A percentile compares a stretch with the other conserved stretches of the same genome.
These are phyloP conservation scores for Luffa aegyptiaca DNA, from an alignment of 306 rosid species.

Conservation along the genomic window DNA sequence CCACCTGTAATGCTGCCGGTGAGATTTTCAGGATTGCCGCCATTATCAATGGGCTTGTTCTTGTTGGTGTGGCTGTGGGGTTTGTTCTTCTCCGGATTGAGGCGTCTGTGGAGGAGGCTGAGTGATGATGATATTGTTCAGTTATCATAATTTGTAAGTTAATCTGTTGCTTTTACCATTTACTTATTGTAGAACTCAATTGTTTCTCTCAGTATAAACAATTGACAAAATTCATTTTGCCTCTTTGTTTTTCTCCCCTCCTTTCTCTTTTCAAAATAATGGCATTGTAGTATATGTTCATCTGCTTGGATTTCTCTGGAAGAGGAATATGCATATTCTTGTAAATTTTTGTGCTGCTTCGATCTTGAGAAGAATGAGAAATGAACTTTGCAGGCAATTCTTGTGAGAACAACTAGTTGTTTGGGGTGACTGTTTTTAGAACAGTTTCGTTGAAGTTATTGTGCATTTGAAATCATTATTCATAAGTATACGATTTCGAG, in stretches of 20 bases:
- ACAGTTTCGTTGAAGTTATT: not conserved
- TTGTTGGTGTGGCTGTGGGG: conserved; percentile 80
- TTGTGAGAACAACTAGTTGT: not conserved
- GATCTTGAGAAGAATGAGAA: not conserved
- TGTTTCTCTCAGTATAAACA: not conserved
- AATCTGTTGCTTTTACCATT: not conserved
- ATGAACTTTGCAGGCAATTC: not conserved
- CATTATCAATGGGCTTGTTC: conserved; percentile 53
- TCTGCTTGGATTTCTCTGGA: not conserved
- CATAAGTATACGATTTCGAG: not conserved
- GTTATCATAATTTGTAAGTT: conserved; percentile 11
- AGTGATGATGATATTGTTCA: conserved; percentile 14
- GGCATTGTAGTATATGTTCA: not conserved
- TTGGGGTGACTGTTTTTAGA: not conserved
- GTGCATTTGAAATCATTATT: not conserved
- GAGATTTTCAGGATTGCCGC: conserved; percentile 80
- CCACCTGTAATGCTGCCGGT: conserved; percentile 63
- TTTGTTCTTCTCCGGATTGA: conserved; percentile 78
- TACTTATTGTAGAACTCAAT: conserved; percentile 1
- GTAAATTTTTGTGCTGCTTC: not conserved
- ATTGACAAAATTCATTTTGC: conserved; percentile 4
- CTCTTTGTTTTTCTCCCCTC: not conserved
- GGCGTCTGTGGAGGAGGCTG: conserved; percentile 59
- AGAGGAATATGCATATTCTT: not conserved
- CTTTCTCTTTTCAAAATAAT: not conserved